Conservation (phyloP, 1,284 basidiomycete species). For the Heterobasidion occidentale region DNA sequence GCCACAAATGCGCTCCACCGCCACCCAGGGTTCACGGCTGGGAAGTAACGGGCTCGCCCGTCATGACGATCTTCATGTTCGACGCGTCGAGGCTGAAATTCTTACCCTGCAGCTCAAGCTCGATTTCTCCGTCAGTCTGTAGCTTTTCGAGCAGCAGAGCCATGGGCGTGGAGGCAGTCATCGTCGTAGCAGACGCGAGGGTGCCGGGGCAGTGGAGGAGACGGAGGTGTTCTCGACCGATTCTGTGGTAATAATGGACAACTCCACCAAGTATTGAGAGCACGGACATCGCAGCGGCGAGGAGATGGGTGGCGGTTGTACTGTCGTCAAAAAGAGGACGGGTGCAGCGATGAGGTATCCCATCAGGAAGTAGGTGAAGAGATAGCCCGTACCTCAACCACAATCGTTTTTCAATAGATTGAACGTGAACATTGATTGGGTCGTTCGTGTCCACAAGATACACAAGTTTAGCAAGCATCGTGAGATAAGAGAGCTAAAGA, state of each 20-base stretch:
- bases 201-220: conserved; percentile 43
- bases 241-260: conserved; percentile 32
- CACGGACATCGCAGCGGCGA: conserved; percentile 30
- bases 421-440: conserved; percentile 29
- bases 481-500: conserved; percentile 36
- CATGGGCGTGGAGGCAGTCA: conserved; percentile 40
- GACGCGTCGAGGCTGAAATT: conserved; percentile 18
- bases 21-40: conserved; percentile 10
- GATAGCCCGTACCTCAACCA: conserved; percentile 32
- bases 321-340: conserved; percentile 19
- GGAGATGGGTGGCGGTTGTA: conserved; percentile 34
- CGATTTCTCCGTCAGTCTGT: background rate
- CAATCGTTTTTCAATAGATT: conserved; percentile 33
- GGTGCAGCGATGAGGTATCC: background rate
- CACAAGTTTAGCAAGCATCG: conserved; percentile 38
- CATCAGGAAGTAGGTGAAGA: background rate
- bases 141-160: conserved; percentile 28
- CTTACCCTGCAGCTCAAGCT: background rate
- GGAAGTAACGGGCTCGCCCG: conserved; percentile 29
- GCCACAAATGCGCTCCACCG: background rate
- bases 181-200: conserved; percentile 43
- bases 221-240: conserved; percentile 29
- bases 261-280: no score
- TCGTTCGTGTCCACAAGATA: conserved; percentile 35
- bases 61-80: conserved; percentile 42